Base-by-base conservation (phyloP, 306 rosid species). In the Corylus avellana region DNA sequence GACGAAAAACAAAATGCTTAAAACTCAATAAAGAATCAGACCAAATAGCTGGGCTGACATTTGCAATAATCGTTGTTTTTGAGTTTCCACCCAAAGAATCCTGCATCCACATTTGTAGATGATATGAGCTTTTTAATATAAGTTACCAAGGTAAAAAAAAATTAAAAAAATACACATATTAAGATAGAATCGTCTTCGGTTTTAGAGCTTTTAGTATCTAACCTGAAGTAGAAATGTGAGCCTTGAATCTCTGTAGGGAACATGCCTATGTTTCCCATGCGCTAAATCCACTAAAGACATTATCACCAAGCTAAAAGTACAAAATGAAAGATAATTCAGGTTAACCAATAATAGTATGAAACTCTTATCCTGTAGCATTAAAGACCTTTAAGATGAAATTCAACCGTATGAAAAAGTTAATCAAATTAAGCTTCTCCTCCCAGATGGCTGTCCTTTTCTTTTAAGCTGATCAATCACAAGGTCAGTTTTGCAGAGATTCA, bases 201-300 rank as follows among this genome's bases (percentile, higher is more conserved):
- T 77, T 48, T 72, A 75, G 58, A 79, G 84, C 74, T 77, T 73
- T 61, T 39, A 56, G 78, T 74, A 68, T 81, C 85, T 75, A 70
- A 94, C 98, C 98, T 94, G 98, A 84, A 94, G 98, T 63, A 94
- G 97, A 93, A 94, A 94, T 57, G 98, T 94, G 57, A 94, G 94
- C 86, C 97, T 87, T 67, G 98, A 94, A 87, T 94, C 98, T 85
- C 98, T 83, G 83, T 94, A 94, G 17, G 98, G 98, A 80, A 94
- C 97, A 81, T 94, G 98, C 75, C 98, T 90, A 42, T 92, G 98
- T 81, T 94, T 94, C 83, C 97, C 98, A 50, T 92, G 97, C 1
- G 98, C 94, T 79, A 91, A 83, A 84, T 94, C 97, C 73, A 94
- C 97, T 90, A 94, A 84, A 70, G 97, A 91, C 97, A 92, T 94